These are phyloP conservation scores for Epicoccum nigrum DNA, from an alignment of 2,329 filamentous ascomycete species.

Conservation along the genomic window DNA sequence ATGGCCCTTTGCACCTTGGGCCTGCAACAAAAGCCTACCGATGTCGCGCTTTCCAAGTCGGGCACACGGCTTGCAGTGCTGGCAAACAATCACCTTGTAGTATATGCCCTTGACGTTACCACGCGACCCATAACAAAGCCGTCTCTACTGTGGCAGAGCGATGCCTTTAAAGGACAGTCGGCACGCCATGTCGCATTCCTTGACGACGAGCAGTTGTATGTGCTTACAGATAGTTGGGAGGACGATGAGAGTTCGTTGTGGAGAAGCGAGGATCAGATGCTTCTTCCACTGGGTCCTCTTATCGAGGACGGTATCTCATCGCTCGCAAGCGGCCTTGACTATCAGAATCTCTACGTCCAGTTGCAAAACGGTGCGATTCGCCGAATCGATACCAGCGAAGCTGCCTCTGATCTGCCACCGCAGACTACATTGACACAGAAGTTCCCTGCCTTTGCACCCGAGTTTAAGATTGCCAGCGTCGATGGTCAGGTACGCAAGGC, in stretches of 20 bases:
- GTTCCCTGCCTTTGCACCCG: conserved; percentile 37
- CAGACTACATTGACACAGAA: conserved; percentile 27
- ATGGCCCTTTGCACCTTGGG: conserved; percentile 83
- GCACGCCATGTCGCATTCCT: conserved; percentile 58
- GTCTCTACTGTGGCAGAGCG: conserved; percentile 51
- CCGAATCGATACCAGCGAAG: conserved; percentile 19
- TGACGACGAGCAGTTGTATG: conserved; percentile 45
- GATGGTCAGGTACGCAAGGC: conserved; percentile 33
- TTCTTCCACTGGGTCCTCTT: conserved; percentile 31
- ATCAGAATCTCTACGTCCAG: conserved; percentile 29
- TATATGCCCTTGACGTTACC: conserved; percentile 73
- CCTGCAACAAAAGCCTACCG: conserved; percentile 67
- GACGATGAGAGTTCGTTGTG: conserved; percentile 40
- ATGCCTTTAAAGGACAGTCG: conserved; percentile 20
- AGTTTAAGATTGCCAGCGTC: conserved; percentile 27
- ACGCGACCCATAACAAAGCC: conserved; percentile 57
- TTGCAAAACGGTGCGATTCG: conserved; percentile 33
- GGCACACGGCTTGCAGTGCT: conserved; percentile 68
- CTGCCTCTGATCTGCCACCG: conserved; percentile 19
- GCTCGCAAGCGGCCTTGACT: conserved; percentile 31
- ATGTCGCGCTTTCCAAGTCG: conserved; percentile 70
- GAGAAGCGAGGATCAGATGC: conserved; percentile 28
- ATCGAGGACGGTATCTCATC: conserved; percentile 31
- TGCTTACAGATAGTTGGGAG: conserved; percentile 44
- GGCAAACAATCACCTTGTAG: conserved; percentile 67